Evolutionary conservation across 192 early-diverging fungal species (phyloP), one percentile per base, ranked within the genome.

Genomic region (Blastocladiella britannica): DNA sequence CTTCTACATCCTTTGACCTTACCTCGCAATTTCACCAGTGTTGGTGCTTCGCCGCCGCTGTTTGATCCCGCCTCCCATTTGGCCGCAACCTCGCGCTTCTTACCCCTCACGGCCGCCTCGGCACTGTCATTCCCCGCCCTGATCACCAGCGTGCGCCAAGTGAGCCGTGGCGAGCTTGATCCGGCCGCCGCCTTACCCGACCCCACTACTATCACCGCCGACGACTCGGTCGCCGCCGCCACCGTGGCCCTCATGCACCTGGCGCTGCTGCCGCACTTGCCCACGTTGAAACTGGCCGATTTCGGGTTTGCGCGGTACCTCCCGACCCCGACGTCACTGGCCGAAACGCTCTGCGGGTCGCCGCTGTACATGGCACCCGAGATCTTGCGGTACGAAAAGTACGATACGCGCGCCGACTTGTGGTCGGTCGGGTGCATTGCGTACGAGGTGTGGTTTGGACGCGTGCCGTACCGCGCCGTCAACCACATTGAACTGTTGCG

Each of bases 271-370:
- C 82, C 83, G 12, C 66, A 55, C 60, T 71, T 77, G 24, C 94
- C 94, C 18, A 69, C 70, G 26, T 70, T 98, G 12, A 93, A 97
- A 60, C 77, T 98, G 12, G 95, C 90, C 7, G 95, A 98, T 65
- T 98, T 98, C 70, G 95, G 95, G 9, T 98, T 98, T 73, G 93
- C 95, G 2, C 77, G 95, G 23, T 82, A 82, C 15, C 67, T 98
- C 28, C 85, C 83, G 23, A 73, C 74, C 12, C 76, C 84, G 4
- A 47, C 37, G 15, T 84, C 82, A n/a, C 65, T 98, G 56, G 93
- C 91, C 0, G 87, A 91, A 37, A 97, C 93, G 1, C 72, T 98
- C 26, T 98, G 95, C 58, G 95, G 95, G 1, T 93, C 89, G 15
- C 94, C 94, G 6, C 75, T 97, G 12, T 95, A 94, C 65, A 94